These are phyloP conservation scores for Pueraria montana DNA, from an alignment of 306 rosid genomes.

Conservation along the genomic window DNA sequence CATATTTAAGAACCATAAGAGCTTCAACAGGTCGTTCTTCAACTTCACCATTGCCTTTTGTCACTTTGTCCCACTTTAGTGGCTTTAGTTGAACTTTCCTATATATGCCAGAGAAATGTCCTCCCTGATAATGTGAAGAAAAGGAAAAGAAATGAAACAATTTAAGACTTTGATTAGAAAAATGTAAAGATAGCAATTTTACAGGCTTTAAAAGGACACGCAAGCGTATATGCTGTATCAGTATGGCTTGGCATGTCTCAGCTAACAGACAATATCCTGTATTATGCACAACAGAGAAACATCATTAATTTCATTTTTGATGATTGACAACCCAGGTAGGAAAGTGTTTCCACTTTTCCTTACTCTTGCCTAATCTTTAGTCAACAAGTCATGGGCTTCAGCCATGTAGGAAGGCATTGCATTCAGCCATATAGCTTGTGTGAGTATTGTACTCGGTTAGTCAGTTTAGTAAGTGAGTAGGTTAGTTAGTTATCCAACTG, in stretches of 20 bases:
- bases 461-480: too few relatives aligned
- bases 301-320: conserved; percentile 10
- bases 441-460: too few relatives aligned
- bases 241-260: conserved; percentile 17
- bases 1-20: conserved; percentile 96
- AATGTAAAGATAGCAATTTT: conserved; percentile 34
- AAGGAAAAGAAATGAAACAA: conserved; percentile 45
- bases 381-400: not conserved
- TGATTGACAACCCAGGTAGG: conserved; percentile 34
- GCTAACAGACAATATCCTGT: conserved; percentile 39
- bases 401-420: conserved; percentile 23
- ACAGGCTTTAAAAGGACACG: conserved; percentile 29
- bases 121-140: conserved; percentile 71
- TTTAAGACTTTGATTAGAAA: not conserved
- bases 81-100: conserved; percentile 99
- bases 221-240: conserved; percentile 29
- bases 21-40: conserved; percentile 98
- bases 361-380: not conserved
- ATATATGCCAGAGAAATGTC: conserved; percentile 97
- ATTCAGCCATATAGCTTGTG: conserved; percentile 12
- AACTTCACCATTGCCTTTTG: conserved; percentile 77
- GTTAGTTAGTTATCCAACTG: too few relatives aligned
- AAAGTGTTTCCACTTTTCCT: conserved; percentile 10
- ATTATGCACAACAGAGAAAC: conserved; percentile 41
- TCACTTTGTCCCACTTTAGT: conserved; percentile 83